phyloP scores from a whole-genome alignment of 495 filamentous ascomycete species.

The Aspergillus coremiiformis region DNA sequence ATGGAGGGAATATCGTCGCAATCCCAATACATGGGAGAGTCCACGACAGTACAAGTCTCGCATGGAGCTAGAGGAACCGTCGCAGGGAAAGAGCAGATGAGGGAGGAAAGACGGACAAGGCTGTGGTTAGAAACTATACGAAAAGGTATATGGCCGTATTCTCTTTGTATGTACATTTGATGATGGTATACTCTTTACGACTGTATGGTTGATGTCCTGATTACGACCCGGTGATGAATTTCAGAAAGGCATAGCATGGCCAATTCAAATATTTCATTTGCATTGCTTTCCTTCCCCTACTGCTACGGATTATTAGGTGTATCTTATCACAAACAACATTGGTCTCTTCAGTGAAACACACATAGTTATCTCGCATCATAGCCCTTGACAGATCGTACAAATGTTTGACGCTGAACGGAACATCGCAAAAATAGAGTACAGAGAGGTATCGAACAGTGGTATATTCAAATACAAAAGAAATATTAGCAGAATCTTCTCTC shows the following conservation, averaged over 20 bases:
- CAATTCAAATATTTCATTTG: not conserved
- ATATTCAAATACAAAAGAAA: constrained; percentile 14
- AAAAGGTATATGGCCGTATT: not conserved
- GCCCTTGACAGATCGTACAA: not conserved
- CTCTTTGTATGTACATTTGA: not conserved
- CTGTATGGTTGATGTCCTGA: constrained; percentile 5
- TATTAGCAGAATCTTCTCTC: constrained; percentile 61
- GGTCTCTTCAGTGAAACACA: not conserved
- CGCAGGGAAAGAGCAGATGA: constrained; percentile 34
- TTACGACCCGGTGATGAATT: not conserved
- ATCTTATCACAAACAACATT: not conserved
- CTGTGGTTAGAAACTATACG: not conserved
- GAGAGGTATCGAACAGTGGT: constrained; percentile 15
- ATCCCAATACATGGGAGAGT: constrained; percentile 51
- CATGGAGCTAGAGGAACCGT: constrained; percentile 35
- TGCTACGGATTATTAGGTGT: not conserved
- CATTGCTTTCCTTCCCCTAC: not conserved
- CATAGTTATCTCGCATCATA: not conserved
- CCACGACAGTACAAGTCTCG: constrained; percentile 81
- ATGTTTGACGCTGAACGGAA: constrained; percentile 5
- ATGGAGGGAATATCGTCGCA: constrained; percentile 55
- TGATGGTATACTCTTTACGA: constrained; percentile 6
- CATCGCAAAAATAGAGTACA: constrained; percentile 10
- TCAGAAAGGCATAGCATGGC: not conserved
- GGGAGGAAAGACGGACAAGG: constrained; percentile 18